Conservation (phyloP, 164 flowering plant genomes). For the Akebia trifoliata region DNA sequence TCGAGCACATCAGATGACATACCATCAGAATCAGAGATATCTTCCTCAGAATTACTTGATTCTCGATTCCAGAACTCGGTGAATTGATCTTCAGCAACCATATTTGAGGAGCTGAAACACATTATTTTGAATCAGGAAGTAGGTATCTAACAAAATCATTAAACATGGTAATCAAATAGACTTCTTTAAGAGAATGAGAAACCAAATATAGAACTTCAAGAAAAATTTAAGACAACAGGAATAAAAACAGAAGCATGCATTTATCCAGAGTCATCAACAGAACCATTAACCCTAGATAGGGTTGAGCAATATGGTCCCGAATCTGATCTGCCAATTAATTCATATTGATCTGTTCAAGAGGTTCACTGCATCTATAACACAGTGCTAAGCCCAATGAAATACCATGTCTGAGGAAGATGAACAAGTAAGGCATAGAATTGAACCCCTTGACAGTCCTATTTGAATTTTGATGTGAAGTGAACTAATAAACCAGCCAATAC, state of each 20-base stretch:
- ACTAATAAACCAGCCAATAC: too few relatives aligned
- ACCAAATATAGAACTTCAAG: background rate
- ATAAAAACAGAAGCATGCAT: background rate
- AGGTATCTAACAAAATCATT: background rate
- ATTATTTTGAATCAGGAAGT: background rate
- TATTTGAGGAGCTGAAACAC: conserved; percentile 38
- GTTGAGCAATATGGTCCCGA: background rate
- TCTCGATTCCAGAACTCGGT: conserved; percentile 86
- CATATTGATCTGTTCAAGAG: too few relatives aligned
- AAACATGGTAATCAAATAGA: background rate
- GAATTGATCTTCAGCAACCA: conserved; percentile 27
- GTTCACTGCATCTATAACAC: too few relatives aligned
- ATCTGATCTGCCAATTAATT: background rate
- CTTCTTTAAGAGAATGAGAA: background rate
- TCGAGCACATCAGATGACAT: conserved; percentile 12
- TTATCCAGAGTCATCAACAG: background rate
- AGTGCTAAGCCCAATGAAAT: too few relatives aligned
- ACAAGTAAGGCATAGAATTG: too few relatives aligned
- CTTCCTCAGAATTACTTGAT: conserved; percentile 68
- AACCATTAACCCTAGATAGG: background rate
- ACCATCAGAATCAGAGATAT: conserved; percentile 85
- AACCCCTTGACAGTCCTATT: too few relatives aligned
- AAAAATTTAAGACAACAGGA: background rate
- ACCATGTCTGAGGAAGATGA: too few relatives aligned
- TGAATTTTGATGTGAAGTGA: too few relatives aligned